These are phyloP conservation scores for Trametes cubensis DNA, from an alignment of 768 basidiomycete genomes.

Conservation along the genomic window DNA sequence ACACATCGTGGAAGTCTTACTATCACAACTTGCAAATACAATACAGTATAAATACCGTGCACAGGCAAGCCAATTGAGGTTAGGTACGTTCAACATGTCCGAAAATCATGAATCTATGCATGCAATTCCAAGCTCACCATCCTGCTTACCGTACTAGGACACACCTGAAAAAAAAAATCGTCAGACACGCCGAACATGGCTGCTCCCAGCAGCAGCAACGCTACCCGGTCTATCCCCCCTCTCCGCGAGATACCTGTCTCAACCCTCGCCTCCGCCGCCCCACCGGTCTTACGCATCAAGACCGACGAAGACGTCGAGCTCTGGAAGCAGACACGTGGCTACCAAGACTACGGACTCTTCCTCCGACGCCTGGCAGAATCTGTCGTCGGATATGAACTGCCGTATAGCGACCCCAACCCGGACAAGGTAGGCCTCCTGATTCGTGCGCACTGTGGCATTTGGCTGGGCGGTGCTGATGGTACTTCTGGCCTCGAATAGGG, in stretches of 20 bases:
- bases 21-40: too few relatives aligned
- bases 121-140: too few relatives aligned
- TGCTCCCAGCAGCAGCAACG: too few relatives aligned
- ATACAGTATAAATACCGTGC: too few relatives aligned
- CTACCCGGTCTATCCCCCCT: slow-evolving; percentile 22
- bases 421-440: slow-evolving; percentile 31
- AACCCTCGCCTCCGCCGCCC: slow-evolving; percentile 22
- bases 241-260: slow-evolving; percentile 38
- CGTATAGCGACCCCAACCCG: slow-evolving; percentile 36
- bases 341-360: slow-evolving; percentile 74
- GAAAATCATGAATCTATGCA: too few relatives aligned
- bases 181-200: neutral
- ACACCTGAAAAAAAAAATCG: too few relatives aligned
- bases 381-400: slow-evolving; percentile 66
- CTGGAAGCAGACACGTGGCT: slow-evolving; percentile 78
- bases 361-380: slow-evolving; percentile 75
- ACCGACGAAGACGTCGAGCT: slow-evolving; percentile 69
- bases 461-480: neutral
- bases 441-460: neutral
- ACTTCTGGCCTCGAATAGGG: slow-evolving; percentile 39
- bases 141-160: too few relatives aligned
- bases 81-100: too few relatives aligned
- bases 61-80: too few relatives aligned
- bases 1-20: too few relatives aligned
- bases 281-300: slow-evolving; percentile 60